Evolutionary conservation across 2,329 filamentous ascomycete genomes (phyloP).

Genomic region (Dactylellina haptotyla): DNA sequence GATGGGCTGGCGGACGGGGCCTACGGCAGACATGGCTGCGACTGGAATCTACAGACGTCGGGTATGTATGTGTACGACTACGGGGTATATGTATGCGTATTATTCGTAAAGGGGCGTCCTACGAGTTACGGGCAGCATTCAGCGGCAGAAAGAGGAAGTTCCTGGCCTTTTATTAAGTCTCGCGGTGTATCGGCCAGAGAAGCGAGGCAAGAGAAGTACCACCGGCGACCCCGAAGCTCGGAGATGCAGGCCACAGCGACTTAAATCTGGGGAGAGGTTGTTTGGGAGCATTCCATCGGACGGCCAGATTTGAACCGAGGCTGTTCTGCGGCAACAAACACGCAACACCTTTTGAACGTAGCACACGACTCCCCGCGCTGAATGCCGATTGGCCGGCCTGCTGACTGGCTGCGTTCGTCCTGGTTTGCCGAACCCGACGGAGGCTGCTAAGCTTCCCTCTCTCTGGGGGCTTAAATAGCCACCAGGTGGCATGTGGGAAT

Average conservation of each 20-base stretch:
- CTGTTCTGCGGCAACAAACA: background rate
- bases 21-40: slow-evolving; percentile 72
- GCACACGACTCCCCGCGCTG: slow-evolving; percentile 13
- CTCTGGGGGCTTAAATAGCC: background rate
- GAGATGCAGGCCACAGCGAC: background rate
- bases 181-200: background rate
- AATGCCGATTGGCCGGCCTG: slow-evolving; percentile 12
- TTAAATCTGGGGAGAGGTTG: background rate
- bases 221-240: slow-evolving; percentile 33
- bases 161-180: slow-evolving; percentile 7
- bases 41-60: background rate
- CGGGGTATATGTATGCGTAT: too few species aligned
- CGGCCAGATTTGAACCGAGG: slow-evolving; percentile 36
- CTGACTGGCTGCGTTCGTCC: background rate
- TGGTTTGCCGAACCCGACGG: slow-evolving; percentile 15
- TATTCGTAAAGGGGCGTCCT: background rate
- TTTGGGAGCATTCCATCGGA: background rate
- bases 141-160: background rate
- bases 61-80: too few species aligned
- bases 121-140: background rate
- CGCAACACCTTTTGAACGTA: slow-evolving; percentile 6
- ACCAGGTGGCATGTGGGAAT: background rate
- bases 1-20: slow-evolving; percentile 87
- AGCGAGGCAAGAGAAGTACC: background rate
- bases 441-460: too few species aligned